Evolutionary conservation across 257 asterid genomes (phyloP).

Genomic region (Penstemon newberryi): DNA sequence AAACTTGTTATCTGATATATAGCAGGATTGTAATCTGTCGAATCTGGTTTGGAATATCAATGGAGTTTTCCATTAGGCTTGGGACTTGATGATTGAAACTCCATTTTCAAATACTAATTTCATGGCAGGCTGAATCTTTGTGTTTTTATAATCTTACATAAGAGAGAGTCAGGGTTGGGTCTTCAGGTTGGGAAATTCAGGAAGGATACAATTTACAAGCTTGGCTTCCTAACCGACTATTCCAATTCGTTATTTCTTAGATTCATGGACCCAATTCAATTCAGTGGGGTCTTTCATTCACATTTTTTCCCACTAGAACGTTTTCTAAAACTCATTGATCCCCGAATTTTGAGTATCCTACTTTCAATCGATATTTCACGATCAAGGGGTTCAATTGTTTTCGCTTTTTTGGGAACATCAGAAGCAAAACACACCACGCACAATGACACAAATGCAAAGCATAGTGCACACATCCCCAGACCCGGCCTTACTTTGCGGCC

Average conservation of each 20-base stretch:
- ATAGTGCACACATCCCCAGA: too few relatives aligned
- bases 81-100: constrained; percentile 6
- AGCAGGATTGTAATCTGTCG: constrained; percentile 10
- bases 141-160: background rate
- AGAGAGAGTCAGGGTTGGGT: too few relatives aligned
- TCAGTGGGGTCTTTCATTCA: background rate
- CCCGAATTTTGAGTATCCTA: background rate
- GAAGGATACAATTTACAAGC: too few relatives aligned
- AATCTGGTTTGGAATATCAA: constrained; percentile 11
- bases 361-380: background rate
- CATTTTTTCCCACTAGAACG: background rate
- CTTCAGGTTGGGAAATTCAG: too few relatives aligned
- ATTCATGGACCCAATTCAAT: constrained; percentile 4
- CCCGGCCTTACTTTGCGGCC: too few relatives aligned
- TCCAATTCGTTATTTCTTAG: background rate
- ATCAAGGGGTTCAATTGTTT: background rate
- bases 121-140: background rate
- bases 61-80: constrained; percentile 12
- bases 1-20: constrained; percentile 14
- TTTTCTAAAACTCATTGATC: background rate
- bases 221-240: too few relatives aligned
- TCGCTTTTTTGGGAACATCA: too few relatives aligned
- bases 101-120: background rate
- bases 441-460: too few relatives aligned
- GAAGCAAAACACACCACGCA: too few relatives aligned